These are phyloP conservation scores for Monosporascus sp. DNA, from an alignment of 2,329 filamentous ascomycete genomes.

Conservation along the genomic window DNA sequence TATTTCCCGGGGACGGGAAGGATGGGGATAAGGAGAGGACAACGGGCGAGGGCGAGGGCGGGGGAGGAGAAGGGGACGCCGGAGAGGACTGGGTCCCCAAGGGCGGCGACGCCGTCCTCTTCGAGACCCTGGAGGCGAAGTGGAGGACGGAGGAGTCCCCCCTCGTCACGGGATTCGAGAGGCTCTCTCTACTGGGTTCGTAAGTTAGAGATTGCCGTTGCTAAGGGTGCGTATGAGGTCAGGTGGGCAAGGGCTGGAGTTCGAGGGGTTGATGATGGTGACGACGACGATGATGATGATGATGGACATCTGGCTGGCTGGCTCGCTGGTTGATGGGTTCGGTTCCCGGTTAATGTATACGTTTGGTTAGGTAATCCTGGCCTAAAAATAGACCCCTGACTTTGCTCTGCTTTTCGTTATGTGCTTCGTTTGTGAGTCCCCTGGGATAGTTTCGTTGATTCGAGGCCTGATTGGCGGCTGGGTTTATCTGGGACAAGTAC, in stretches of 20 bases:
- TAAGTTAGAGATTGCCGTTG: slow-evolving; percentile 2
- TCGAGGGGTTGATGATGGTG: neutral
- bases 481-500: too few relatives aligned
- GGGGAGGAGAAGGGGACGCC: slow-evolving; percentile 16
- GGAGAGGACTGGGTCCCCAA: slow-evolving; percentile 29
- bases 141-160: slow-evolving; percentile 43
- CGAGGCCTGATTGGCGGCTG: too few relatives aligned
- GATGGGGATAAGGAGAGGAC: slow-evolving; percentile 12
- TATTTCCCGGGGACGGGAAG: slow-evolving; percentile 43
- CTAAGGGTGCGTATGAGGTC: too few relatives aligned
- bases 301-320: neutral
- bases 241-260: neutral
- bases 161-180: slow-evolving; percentile 42
- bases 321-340: too few relatives aligned
- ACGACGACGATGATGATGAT: too few relatives aligned
- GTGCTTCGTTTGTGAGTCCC: slow-evolving; percentile 7
- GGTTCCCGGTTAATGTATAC: too few relatives aligned
- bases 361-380: too few relatives aligned
- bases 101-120: slow-evolving; percentile 48
- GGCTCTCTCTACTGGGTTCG: slow-evolving; percentile 44
- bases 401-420: slow-evolving; percentile 10
- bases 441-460: too few relatives aligned
- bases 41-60: slow-evolving; percentile 8
- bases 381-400: too few relatives aligned
- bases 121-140: slow-evolving; percentile 42